A percentile compares a stretch with the other conserved stretches of the same genome.
These are phyloP conservation scores for Scheffersomyces cryptocercus DNA, from an alignment of 1,139 yeast genomes.

Conservation along the genomic window DNA sequence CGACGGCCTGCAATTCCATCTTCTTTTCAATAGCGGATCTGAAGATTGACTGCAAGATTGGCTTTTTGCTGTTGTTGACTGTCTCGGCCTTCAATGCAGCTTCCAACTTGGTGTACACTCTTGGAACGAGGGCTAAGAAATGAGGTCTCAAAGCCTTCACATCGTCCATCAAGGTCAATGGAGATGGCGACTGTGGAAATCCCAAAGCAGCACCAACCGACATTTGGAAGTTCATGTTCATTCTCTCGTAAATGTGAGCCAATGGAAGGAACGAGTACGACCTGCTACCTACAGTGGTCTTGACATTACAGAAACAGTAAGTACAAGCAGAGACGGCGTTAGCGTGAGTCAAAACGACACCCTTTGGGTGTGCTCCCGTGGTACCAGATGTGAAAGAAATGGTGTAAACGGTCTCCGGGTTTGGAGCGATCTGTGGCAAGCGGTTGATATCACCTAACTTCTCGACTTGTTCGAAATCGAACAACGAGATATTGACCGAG, in stretches of 20 bases:
- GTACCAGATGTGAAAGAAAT: constrained; percentile 40
- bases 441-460: constrained; percentile 23
- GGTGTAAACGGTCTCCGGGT: constrained; percentile 24
- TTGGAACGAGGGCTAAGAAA: constrained; percentile 21
- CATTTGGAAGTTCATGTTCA: constrained; percentile 27
- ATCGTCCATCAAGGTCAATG: constrained; percentile 41
- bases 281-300: constrained; percentile 5
- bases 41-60: constrained; percentile 25
- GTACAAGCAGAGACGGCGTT: constrained; percentile 31
- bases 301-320: constrained; percentile 14
- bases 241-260: constrained; percentile 69
- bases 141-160: constrained; percentile 34
- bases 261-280: constrained; percentile 53
- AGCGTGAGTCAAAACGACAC: constrained; percentile 34
- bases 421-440: constrained; percentile 19
- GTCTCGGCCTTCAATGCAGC: constrained; percentile 24
- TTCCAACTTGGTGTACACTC: constrained; percentile 24
- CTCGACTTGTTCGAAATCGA: constrained; percentile 35
- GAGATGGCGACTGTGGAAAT: constrained; percentile 41
- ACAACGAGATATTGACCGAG: constrained; percentile 23
- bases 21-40: constrained; percentile 33
- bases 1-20: constrained; percentile 27
- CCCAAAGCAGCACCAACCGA: constrained; percentile 35
- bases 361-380: constrained; percentile 40
- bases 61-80: constrained; percentile 41